A percentile compares a stretch with the other conserved stretches of the same genome.
Evolutionary conservation across 352 stramenopile genomes (phyloP).

Genomic region (Phytophthora chlamydospora): DNA sequence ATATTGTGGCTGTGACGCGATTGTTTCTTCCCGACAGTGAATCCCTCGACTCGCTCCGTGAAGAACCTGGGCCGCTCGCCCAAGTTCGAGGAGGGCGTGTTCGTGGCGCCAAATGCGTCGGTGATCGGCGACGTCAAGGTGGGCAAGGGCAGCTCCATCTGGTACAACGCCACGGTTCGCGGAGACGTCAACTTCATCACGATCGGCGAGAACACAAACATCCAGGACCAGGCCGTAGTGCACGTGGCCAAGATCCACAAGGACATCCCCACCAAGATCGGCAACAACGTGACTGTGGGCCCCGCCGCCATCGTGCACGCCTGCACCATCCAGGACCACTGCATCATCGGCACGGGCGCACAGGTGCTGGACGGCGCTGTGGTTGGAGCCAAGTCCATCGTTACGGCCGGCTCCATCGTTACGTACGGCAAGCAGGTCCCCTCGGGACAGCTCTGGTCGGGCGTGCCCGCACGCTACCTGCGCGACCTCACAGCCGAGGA

Average conservation of each 20-base stretch:
- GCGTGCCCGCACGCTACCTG: slow-evolving; percentile 81
- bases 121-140: slow-evolving; percentile 94
- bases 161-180: slow-evolving; percentile 93
- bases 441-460: slow-evolving; percentile 90
- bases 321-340: slow-evolving; percentile 92
- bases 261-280: slow-evolving; percentile 91
- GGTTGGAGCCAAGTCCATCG: slow-evolving; percentile 88
- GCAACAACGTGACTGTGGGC: slow-evolving; percentile 91
- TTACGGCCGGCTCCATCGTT: slow-evolving; percentile 92
- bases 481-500: slow-evolving; percentile 87
- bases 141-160: slow-evolving; percentile 90
- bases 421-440: slow-evolving; percentile 87
- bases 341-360: slow-evolving; percentile 92
- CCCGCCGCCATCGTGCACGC: slow-evolving; percentile 89
- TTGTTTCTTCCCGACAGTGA: slow-evolving; percentile 49
- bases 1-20: not conserved
- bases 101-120: slow-evolving; percentile 92
- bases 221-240: slow-evolving; percentile 93
- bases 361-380: slow-evolving; percentile 91
- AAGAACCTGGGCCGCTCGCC: slow-evolving; percentile 73
- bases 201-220: slow-evolving; percentile 94
- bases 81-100: slow-evolving; percentile 62
- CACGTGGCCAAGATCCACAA: slow-evolving; percentile 94
- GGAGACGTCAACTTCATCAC: slow-evolving; percentile 93
- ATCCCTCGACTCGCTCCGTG: slow-evolving; percentile 81